phyloP scores from a whole-genome alignment of 2,329 filamentous ascomycete genomes.

The Neonectria punicea region DNA sequence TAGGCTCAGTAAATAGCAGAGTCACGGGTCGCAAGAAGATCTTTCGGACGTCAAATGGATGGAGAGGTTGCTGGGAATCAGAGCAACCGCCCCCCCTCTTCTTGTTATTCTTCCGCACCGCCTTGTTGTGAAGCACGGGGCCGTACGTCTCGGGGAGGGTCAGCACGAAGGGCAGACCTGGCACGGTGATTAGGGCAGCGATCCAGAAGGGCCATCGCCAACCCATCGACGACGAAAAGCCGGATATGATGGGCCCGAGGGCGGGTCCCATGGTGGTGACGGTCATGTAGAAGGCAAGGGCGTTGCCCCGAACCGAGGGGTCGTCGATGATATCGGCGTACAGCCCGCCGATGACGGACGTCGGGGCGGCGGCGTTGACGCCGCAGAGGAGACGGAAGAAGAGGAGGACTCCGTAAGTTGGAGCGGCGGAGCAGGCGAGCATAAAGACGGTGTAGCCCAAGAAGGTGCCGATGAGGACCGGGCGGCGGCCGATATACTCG shows the following conservation, averaged over 20 bases:
- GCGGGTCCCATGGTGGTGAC: slow-evolving; percentile 50
- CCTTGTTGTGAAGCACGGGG: slow-evolving; percentile 61
- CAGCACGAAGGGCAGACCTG: slow-evolving; percentile 47
- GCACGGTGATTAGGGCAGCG: slow-evolving; percentile 44
- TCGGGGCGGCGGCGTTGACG: slow-evolving; percentile 48
- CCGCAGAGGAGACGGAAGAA: slow-evolving; percentile 52
- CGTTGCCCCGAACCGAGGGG: slow-evolving; percentile 46
- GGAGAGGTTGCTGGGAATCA: slow-evolving; percentile 46
- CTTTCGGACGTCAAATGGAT: slow-evolving; percentile 52
- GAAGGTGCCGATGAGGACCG: slow-evolving; percentile 48
- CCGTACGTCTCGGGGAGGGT: slow-evolving; percentile 59
- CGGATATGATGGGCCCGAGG: slow-evolving; percentile 62
- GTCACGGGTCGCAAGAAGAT: slow-evolving; percentile 61
- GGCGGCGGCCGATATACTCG: slow-evolving; percentile 48
- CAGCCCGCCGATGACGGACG: slow-evolving; percentile 47
- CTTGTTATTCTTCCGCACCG: slow-evolving; percentile 58
- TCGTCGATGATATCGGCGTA: slow-evolving; percentile 49
- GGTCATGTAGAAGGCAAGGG: slow-evolving; percentile 49
- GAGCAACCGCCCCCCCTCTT: slow-evolving; percentile 50
- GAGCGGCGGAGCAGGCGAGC: slow-evolving; percentile 51
- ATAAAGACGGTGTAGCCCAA: slow-evolving; percentile 49
- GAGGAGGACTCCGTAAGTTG: slow-evolving; percentile 56
- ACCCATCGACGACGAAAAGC: slow-evolving; percentile 58
- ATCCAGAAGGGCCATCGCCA: slow-evolving; percentile 57
- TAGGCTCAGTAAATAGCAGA: slow-evolving; percentile 60